Conservation (phyloP, 1,139 yeast genomes). For the Suhomyces maxii region DNA sequence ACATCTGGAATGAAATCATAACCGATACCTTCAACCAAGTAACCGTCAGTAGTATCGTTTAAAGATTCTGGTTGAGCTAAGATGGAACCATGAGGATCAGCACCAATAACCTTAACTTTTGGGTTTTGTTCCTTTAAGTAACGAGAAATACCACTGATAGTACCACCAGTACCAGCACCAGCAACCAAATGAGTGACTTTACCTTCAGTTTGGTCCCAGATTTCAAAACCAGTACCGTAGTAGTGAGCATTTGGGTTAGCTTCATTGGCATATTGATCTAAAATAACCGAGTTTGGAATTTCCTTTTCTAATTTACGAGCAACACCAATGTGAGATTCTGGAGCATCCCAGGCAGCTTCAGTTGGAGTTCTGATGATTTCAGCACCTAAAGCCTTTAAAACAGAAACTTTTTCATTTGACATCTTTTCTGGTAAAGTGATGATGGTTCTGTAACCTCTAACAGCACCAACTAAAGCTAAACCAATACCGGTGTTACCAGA, state of each 20-base stretch:
- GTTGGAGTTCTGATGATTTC: conserved; percentile 91
- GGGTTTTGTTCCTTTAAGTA: conserved; percentile 75
- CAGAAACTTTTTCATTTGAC: conserved; percentile 90
- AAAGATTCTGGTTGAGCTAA: conserved; percentile 79
- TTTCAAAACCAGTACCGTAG: conserved; percentile 82
- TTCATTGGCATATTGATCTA: conserved; percentile 79
- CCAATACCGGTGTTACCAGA: conserved; percentile 92
- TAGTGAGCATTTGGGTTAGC: conserved; percentile 87
- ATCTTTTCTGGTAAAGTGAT: conserved; percentile 89
- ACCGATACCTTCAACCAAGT: conserved; percentile 90
- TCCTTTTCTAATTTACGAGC: conserved; percentile 80
- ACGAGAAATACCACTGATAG: conserved; percentile 74
- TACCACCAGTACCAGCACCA: conserved; percentile 92
- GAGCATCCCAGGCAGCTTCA: conserved; percentile 92
- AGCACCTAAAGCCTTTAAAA: conserved; percentile 85
- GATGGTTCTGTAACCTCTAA: conserved; percentile 82
- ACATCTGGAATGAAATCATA: conserved; percentile 88
- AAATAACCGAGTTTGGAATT: conserved; percentile 81
- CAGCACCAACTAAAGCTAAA: conserved; percentile 83
- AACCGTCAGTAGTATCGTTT: conserved; percentile 58
- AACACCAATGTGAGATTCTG: conserved; percentile 89
- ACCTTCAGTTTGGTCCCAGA: conserved; percentile 79
- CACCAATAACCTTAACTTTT: conserved; percentile 65
- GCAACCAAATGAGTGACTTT: conserved; percentile 76
- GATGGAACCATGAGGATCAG: conserved; percentile 87